Evolutionary conservation across 169 alveolate genomes (phyloP).

Genomic region (Plasmodium relictum): DNA sequence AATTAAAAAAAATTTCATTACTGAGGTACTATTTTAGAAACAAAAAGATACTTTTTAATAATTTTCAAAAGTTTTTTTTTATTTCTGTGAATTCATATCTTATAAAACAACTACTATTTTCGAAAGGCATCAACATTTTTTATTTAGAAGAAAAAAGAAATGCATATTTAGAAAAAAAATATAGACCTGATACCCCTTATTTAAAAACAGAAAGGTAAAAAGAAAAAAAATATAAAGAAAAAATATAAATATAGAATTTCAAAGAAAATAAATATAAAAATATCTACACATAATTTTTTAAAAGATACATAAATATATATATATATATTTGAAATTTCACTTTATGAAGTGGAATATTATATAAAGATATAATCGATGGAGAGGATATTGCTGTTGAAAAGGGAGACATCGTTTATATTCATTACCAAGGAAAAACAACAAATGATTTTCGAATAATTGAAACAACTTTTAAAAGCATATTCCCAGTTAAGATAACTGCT

Average conservation of each 20-base stretch:
- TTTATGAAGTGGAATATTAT: slow-evolving; percentile 56
- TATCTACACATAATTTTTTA: background rate
- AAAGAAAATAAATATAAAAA: background rate
- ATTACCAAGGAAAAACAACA: slow-evolving; percentile 77
- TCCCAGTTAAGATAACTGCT: slow-evolving; percentile 71
- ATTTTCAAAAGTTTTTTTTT: slow-evolving; percentile 19
- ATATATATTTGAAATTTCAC: background rate
- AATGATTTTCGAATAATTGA: slow-evolving; percentile 75
- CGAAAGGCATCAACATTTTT: slow-evolving; percentile 13
- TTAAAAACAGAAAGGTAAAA: slow-evolving; percentile 61
- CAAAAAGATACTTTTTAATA: slow-evolving; percentile 9
- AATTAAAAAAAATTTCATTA: background rate
- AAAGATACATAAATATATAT: background rate
- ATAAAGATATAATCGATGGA: slow-evolving; percentile 67
- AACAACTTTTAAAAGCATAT: slow-evolving; percentile 53
- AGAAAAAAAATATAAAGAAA: background rate
- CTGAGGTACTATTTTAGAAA: background rate
- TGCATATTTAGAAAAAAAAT: slow-evolving; percentile 57
- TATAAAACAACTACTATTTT: slow-evolving; percentile 36
- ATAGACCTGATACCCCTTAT: slow-evolving; percentile 44
- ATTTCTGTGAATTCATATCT: slow-evolving; percentile 39
- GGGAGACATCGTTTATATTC: slow-evolving; percentile 70
- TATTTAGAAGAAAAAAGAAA: slow-evolving; percentile 48
- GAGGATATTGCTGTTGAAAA: slow-evolving; percentile 71
- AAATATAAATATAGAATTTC: background rate